Evolutionary conservation across 2,329 filamentous ascomycete species (phyloP).

Genomic region (Calonectria henricotiae): DNA sequence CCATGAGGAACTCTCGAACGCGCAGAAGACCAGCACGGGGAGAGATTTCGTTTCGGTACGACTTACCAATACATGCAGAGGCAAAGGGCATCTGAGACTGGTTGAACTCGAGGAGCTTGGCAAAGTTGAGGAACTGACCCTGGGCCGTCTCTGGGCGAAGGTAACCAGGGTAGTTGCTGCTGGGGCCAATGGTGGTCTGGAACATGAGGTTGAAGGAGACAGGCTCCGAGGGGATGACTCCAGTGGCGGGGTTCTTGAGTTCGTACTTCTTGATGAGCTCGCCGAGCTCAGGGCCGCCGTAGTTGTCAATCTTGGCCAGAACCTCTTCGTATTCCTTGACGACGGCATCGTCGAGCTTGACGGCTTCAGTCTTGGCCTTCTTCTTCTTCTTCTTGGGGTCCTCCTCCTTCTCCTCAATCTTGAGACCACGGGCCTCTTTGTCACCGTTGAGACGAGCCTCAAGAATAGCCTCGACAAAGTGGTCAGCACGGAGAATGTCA

Average conservation of each 20-base stretch:
- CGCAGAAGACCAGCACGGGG: conserved; percentile 91
- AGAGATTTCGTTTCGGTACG: conserved; percentile 98
- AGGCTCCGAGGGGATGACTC: conserved; percentile 82
- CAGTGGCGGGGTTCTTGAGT: conserved; percentile 89
- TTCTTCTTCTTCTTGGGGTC: conserved; percentile 86
- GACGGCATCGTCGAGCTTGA: conserved; percentile 90
- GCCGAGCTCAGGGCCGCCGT: conserved; percentile 88
- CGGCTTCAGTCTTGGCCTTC: conserved; percentile 85
- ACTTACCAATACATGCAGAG: conserved; percentile 97
- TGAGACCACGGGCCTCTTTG: conserved; percentile 91
- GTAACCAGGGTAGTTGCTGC: conserved; percentile 88
- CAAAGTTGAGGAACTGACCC: conserved; percentile 98
- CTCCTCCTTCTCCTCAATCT: conserved; percentile 83
- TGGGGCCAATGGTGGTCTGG: conserved; percentile 93
- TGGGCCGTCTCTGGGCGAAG: conserved; percentile 96
- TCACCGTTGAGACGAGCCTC: conserved; percentile 90
- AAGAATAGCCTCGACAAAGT: conserved; percentile 95
- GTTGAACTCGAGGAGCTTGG: conserved; percentile 97
- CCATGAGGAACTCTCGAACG: conserved; percentile 98
- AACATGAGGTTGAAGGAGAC: conserved; percentile 99
- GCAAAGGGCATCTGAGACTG: conserved; percentile 96
- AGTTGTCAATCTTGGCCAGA: conserved; percentile 96
- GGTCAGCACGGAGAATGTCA: conserved; percentile 96
- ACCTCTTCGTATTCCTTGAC: conserved; percentile 93
- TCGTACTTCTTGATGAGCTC: conserved; percentile 92